Conservation (phyloP, 2,329 filamentous ascomycete species). For the Tolypocladium guangdongense region DNA sequence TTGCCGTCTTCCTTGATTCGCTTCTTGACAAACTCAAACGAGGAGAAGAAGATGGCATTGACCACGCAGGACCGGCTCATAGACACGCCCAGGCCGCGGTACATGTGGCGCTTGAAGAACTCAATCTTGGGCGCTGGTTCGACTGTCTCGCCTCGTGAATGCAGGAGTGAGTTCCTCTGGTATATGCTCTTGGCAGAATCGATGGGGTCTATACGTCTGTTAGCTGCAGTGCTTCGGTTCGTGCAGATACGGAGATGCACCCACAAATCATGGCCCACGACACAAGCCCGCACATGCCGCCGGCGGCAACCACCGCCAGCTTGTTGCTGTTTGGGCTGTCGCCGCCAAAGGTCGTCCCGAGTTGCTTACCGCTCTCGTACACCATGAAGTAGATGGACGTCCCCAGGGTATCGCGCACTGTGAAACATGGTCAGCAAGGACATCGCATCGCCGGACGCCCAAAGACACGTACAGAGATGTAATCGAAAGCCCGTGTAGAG, state of each 20-base stretch:
- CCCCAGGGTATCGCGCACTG: slow-evolving; percentile 72
- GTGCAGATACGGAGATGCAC: slow-evolving; percentile 16
- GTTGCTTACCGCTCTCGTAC: slow-evolving; percentile 77
- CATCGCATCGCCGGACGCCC: neutral
- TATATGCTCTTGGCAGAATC: slow-evolving; percentile 81
- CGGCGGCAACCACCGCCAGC: slow-evolving; percentile 66
- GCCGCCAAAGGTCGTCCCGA: slow-evolving; percentile 63
- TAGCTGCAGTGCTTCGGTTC: neutral
- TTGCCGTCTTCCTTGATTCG: slow-evolving; percentile 43
- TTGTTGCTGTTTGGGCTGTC: slow-evolving; percentile 67
- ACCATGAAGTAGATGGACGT: slow-evolving; percentile 83
- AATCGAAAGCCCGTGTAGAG: slow-evolving; percentile 73
- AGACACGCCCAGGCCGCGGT: slow-evolving; percentile 71
- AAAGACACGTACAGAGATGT: slow-evolving; percentile 55
- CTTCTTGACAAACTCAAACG: slow-evolving; percentile 75
- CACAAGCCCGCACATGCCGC: slow-evolving; percentile 71
- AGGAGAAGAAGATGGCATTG: slow-evolving; percentile 84
- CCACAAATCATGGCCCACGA: slow-evolving; percentile 70
- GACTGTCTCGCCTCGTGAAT: slow-evolving; percentile 52
- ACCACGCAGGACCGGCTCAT: slow-evolving; percentile 74
- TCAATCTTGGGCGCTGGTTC: slow-evolving; percentile 61
- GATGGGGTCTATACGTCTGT: slow-evolving; percentile 43
- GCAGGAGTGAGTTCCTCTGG: slow-evolving; percentile 68
- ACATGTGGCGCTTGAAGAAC: slow-evolving; percentile 70
- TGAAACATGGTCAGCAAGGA: slow-evolving; percentile 4